Percentiles rank a stretch among this genome's conserved stretches.
These are phyloP conservation scores for Arthrinium puccinioides DNA, from an alignment of 2,329 filamentous ascomycete genomes.

Conservation along the genomic window DNA sequence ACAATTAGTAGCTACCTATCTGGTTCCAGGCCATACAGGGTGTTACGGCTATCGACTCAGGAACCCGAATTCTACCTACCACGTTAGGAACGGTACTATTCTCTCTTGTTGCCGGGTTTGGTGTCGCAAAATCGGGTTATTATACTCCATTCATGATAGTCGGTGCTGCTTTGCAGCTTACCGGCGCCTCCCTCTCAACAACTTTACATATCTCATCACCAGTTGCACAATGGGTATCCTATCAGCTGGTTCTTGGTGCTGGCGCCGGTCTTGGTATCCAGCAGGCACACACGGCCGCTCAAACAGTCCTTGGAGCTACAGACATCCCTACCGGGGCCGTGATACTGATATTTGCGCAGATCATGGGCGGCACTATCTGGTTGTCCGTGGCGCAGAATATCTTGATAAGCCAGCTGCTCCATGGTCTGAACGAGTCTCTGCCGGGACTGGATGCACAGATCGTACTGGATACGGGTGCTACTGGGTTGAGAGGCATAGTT, in stretches of 20 bases:
- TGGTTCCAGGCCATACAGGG: conserved; percentile 42
- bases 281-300: conserved; percentile 34
- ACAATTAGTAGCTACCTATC: conserved; percentile 41
- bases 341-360: conserved; percentile 33
- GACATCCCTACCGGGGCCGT: conserved; percentile 31
- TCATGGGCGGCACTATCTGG: conserved; percentile 34
- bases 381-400: conserved; percentile 32
- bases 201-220: too few relatives aligned
- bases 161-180: too few relatives aligned
- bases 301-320: conserved; percentile 26
- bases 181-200: too few relatives aligned
- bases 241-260: conserved; percentile 35
- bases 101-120: conserved; percentile 29
- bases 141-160: conserved; percentile 36
- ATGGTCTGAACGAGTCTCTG: conserved; percentile 16
- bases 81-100: conserved; percentile 31
- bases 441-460: background rate
- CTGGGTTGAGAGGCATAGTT: background rate
- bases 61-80: conserved; percentile 34
- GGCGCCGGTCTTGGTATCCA: conserved; percentile 36
- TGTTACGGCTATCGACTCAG: conserved; percentile 31
- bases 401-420: conserved; percentile 26
- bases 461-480: background rate
- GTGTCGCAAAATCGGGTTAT: conserved; percentile 31
- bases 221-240: conserved; percentile 29